These are phyloP conservation scores for Filosporella fistucella DNA, from an alignment of 495 filamentous ascomycete genomes.

Conservation along the genomic window DNA sequence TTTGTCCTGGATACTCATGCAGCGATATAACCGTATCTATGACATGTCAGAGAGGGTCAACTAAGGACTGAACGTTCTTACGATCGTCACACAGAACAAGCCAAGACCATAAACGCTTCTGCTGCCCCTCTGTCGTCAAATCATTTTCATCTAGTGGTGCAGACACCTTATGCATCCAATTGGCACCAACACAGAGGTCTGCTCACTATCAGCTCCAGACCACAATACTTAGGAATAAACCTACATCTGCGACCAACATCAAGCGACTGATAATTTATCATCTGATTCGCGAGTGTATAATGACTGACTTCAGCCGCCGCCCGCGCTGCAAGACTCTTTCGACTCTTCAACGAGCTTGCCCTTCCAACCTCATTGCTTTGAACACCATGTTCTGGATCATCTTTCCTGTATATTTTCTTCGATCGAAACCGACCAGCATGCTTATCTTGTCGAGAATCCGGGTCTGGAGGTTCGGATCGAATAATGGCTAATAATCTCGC, in stretches of 20 bases:
- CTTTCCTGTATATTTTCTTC: neutral
- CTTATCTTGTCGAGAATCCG: neutral
- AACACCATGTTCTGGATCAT: neutral
- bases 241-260: constrained; percentile 30
- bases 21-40: constrained; percentile 72
- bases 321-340: too few relatives aligned
- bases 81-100: constrained; percentile 76
- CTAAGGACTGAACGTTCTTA: constrained; percentile 26
- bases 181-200: constrained; percentile 81
- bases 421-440: neutral
- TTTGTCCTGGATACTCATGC: constrained; percentile 58
- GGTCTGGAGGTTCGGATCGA: constrained; percentile 3
- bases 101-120: constrained; percentile 62
- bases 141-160: constrained; percentile 18
- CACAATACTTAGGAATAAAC: neutral
- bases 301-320: constrained; percentile 19
- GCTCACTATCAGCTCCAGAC: constrained; percentile 3
- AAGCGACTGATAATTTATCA: constrained; percentile 35
- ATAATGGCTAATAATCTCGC: constrained; percentile 63
- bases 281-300: constrained; percentile 19
- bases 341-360: too few relatives aligned
- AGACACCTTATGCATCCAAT: constrained; percentile 63
- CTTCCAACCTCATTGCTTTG: neutral
- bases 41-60: constrained; percentile 11
- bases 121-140: constrained; percentile 12